phyloP scores from a whole-genome alignment of 805 yeast species.

The Kuraishia piskuri region DNA sequence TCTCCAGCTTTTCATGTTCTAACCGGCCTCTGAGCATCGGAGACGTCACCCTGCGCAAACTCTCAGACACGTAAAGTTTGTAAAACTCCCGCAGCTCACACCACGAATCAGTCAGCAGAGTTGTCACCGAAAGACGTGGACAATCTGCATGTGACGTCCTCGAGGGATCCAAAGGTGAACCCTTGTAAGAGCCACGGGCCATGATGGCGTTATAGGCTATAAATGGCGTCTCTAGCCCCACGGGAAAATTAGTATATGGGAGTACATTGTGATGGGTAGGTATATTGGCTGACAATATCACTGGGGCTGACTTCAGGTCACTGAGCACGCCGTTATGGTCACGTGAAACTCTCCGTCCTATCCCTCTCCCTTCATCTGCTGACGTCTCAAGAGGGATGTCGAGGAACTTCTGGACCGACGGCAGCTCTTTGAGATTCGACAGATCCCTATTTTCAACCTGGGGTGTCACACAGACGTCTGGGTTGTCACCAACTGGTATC shows the following conservation, averaged over 20 bases:
- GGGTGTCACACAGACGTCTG: not conserved
- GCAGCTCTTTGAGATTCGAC: not conserved
- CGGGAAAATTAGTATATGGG: not conserved
- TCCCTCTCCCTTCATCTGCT: not conserved
- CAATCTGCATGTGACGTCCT: conserved; percentile 7
- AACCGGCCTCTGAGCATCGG: conserved; percentile 38
- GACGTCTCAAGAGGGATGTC: not conserved
- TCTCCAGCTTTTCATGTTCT: conserved; percentile 41
- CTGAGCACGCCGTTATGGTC: not conserved
- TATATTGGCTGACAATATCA: not conserved
- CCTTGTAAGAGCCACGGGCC: not conserved
- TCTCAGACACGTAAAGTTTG: conserved; percentile 37
- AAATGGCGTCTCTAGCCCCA: not conserved
- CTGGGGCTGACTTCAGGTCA: not conserved
- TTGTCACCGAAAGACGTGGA: conserved; percentile 49
- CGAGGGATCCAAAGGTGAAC: not conserved
- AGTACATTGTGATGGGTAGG: not conserved
- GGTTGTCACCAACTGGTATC: not conserved
- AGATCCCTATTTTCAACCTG: not conserved
- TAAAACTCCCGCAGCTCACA: conserved; percentile 58
- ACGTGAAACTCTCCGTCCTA: not conserved
- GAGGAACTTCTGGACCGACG: not conserved
- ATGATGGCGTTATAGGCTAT: not conserved
- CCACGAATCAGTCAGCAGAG: conserved; percentile 50
- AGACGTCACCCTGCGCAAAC: conserved; percentile 20